Evolutionary conservation across 2,329 filamentous ascomycete species (phyloP).

Genomic region (Fusarium stilboides): DNA sequence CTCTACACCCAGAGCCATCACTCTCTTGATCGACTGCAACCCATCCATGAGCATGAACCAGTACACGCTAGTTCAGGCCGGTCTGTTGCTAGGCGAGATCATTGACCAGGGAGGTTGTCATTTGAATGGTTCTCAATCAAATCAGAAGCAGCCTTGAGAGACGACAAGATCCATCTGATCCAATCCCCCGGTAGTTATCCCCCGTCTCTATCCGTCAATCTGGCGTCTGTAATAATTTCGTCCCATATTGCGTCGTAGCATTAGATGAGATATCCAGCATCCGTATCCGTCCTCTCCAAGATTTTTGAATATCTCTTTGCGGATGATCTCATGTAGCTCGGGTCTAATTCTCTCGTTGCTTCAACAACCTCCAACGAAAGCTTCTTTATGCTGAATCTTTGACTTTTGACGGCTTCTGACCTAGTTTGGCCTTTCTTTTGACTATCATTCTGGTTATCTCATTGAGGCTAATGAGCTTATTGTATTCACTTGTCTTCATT

Average conservation of each 20-base stretch:
- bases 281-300: neutral
- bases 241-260: constrained; percentile 12
- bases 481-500: neutral
- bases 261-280: constrained; percentile 4
- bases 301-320: constrained; percentile 12
- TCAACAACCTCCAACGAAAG: constrained; percentile 16
- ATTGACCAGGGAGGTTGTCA: constrained; percentile 29
- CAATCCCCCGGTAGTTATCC: constrained; percentile 37
- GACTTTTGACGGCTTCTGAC: constrained; percentile 13
- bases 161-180: constrained; percentile 23
- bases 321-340: constrained; percentile 1
- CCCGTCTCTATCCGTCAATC: constrained; percentile 28
- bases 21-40: constrained; percentile 16
- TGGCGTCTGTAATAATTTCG: constrained; percentile 17
- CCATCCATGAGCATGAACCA: constrained; percentile 5
- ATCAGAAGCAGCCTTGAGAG: constrained; percentile 29
- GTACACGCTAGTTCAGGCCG: constrained; percentile 29
- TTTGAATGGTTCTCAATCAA: constrained; percentile 19
- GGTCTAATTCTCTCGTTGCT: constrained; percentile 19
- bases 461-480: constrained; percentile 12
- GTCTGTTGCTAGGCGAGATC: constrained; percentile 39
- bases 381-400: neutral
- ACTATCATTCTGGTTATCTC: constrained; percentile 5
- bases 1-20: neutral
- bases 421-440: constrained; percentile 7